These are phyloP conservation scores for Talaromyces sp. DNA, from an alignment of 2,329 filamentous ascomycete species.

Conservation along the genomic window DNA sequence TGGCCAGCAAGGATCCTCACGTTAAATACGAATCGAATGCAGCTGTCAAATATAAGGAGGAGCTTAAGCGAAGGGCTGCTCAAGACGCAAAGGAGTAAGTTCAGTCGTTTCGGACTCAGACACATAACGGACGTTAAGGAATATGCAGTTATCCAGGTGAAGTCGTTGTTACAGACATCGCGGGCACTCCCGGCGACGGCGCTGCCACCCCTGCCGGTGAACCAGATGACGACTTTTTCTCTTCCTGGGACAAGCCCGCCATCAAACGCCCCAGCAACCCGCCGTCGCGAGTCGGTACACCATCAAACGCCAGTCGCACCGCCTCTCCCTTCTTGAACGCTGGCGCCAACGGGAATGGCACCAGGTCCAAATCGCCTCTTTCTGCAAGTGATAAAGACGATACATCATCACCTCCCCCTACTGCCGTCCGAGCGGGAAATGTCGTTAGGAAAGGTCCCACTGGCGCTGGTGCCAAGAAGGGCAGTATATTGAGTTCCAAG, in stretches of 20 bases:
- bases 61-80: slow-evolving; percentile 80
- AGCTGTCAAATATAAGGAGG: slow-evolving; percentile 97
- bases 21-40: slow-evolving; percentile 92
- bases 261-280: slow-evolving; percentile 96
- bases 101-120: not conserved
- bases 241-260: slow-evolving; percentile 95
- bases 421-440: slow-evolving; percentile 69
- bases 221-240: slow-evolving; percentile 91
- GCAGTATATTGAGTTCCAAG: slow-evolving; percentile 81
- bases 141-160: slow-evolving; percentile 71
- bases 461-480: slow-evolving; percentile 67
- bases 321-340: slow-evolving; percentile 87
- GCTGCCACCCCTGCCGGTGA: slow-evolving; percentile 77
- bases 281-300: slow-evolving; percentile 82
- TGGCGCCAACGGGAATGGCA: slow-evolving; percentile 62
- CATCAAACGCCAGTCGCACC: slow-evolving; percentile 73
- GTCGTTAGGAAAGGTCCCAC: slow-evolving; percentile 74
- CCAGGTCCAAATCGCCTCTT: slow-evolving; percentile 80
- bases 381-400: slow-evolving; percentile 54
- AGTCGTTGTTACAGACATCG: slow-evolving; percentile 71
- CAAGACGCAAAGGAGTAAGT: slow-evolving; percentile 80
- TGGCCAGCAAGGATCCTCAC: slow-evolving; percentile 94
- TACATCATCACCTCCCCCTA: slow-evolving; percentile 52
- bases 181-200: slow-evolving; percentile 60
- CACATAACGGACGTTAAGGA: slow-evolving; percentile 18